Conservation (phyloP, 2,329 filamentous ascomycete species). For the Chlorencoelia australis region DNA sequence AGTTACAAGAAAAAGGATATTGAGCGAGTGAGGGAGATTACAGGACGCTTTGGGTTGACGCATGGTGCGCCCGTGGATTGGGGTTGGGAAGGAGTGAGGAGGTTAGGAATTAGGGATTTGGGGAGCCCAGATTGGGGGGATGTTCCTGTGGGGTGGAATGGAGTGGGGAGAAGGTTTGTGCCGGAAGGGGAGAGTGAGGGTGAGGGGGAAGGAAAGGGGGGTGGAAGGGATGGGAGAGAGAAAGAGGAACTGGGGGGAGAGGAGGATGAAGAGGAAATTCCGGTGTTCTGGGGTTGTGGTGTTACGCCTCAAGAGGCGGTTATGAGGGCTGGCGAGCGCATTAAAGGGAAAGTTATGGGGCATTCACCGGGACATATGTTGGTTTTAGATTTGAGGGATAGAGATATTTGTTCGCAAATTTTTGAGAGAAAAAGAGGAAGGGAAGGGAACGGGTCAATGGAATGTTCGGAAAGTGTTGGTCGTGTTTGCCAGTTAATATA, state of each 20-base stretch:
- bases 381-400: conserved; percentile 36
- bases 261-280: conserved; percentile 35
- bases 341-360: conserved; percentile 45
- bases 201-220: conserved; percentile 27
- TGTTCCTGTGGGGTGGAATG: conserved; percentile 27
- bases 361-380: conserved; percentile 56
- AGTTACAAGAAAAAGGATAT: conserved; percentile 42
- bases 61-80: conserved; percentile 57
- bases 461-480: too few species aligned
- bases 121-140: conserved; percentile 48
- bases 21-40: conserved; percentile 43
- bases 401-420: conserved; percentile 12
- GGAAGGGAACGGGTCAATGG: too few species aligned
- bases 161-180: conserved; percentile 20
- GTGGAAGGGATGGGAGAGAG: conserved; percentile 18
- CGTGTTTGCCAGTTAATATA: too few species aligned
- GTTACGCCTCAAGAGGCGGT: conserved; percentile 58
- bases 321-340: conserved; percentile 40
- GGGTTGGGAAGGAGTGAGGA: conserved; percentile 47
- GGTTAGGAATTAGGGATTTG: conserved; percentile 45
- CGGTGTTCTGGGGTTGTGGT: conserved; percentile 55
- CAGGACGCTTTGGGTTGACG: conserved; percentile 42
- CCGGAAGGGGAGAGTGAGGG: conserved; percentile 18
- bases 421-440: background rate
- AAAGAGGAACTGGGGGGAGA: conserved; percentile 9